These are phyloP conservation scores for Tremella yokohamensis DNA, from an alignment of 768 basidiomycete genomes.

Conservation along the genomic window DNA sequence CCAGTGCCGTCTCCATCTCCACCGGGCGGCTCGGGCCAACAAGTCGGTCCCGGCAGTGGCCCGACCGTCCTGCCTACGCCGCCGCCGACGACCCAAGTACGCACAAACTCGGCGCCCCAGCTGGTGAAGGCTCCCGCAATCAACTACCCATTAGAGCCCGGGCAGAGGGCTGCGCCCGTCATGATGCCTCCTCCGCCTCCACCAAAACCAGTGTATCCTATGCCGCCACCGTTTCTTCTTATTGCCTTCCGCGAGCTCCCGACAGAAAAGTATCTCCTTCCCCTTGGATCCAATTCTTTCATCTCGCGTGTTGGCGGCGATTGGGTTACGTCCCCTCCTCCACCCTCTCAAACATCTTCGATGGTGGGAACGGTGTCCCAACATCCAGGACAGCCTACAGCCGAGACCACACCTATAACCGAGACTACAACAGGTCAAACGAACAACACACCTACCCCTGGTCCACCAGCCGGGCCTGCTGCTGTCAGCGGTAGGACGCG, in stretches of 20 bases:
- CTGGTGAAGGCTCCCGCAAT: too few relatives aligned
- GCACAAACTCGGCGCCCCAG: too few relatives aligned
- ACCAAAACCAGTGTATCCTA: conserved; percentile 30
- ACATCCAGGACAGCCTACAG: not conserved
- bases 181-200: conserved; percentile 23
- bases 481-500: not conserved
- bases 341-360: not conserved
- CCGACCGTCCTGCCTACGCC: not conserved
- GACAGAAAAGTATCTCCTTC: conserved; percentile 40
- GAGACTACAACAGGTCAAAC: too few relatives aligned
- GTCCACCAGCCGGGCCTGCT: not conserved
- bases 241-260: conserved; percentile 38
- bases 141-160: not conserved
- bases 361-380: not conserved
- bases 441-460: not conserved
- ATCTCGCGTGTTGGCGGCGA: conserved; percentile 37
- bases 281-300: conserved; percentile 29
- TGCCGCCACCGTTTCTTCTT: conserved; percentile 38
- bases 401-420: conserved; percentile 5
- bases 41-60: not conserved
- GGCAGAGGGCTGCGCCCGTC: too few relatives aligned
- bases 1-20: not conserved
- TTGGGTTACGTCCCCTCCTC: conserved; percentile 27
- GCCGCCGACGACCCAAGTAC: not conserved
- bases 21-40: not conserved